Evolutionary conservation across 805 yeast genomes (phyloP).

Genomic region (Yarrowia sp.): DNA sequence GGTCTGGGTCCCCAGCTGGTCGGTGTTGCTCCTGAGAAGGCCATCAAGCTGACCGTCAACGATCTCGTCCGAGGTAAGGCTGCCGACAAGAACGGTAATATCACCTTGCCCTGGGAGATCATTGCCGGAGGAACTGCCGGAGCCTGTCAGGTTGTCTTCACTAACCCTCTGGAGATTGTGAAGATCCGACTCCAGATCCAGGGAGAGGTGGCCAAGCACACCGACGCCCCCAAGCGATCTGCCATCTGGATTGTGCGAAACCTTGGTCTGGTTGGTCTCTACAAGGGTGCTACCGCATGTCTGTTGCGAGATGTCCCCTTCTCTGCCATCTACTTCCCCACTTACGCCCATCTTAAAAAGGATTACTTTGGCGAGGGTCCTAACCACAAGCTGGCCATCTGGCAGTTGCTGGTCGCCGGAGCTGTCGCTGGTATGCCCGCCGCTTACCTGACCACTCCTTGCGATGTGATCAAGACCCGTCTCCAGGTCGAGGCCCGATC

Average conservation of each 20-base stretch:
- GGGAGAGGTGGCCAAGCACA: constrained; percentile 58
- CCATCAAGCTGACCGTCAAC: constrained; percentile 91
- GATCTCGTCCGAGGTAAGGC: constrained; percentile 78
- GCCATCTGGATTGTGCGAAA: constrained; percentile 73
- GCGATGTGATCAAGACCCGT: constrained; percentile 94
- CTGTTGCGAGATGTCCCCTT: constrained; percentile 92
- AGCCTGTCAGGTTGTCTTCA: constrained; percentile 91
- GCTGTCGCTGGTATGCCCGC: constrained; percentile 98
- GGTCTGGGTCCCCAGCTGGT: constrained; percentile 92
- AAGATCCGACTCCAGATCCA: constrained; percentile 93
- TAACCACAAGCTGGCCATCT: constrained; percentile 61
- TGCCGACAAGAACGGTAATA: constrained; percentile 47
- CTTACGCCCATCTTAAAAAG: constrained; percentile 89
- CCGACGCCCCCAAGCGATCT: constrained; percentile 43
- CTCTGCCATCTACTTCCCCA: constrained; percentile 94
- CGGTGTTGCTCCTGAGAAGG: constrained; percentile 98
- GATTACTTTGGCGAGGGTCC: constrained; percentile 82
- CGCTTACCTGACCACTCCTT: constrained; percentile 93
- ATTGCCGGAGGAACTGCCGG: constrained; percentile 93
- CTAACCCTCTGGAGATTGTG: constrained; percentile 94
- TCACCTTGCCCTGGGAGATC: constrained; percentile 62
- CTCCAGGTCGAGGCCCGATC: constrained; percentile 76
- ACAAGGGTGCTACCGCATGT: constrained; percentile 90
- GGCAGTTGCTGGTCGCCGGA: constrained; percentile 84
- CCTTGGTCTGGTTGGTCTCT: constrained; percentile 79